Evolutionary conservation across 2,329 filamentous ascomycete genomes (phyloP).

Genomic region (Clonostachys chloroleuca): DNA sequence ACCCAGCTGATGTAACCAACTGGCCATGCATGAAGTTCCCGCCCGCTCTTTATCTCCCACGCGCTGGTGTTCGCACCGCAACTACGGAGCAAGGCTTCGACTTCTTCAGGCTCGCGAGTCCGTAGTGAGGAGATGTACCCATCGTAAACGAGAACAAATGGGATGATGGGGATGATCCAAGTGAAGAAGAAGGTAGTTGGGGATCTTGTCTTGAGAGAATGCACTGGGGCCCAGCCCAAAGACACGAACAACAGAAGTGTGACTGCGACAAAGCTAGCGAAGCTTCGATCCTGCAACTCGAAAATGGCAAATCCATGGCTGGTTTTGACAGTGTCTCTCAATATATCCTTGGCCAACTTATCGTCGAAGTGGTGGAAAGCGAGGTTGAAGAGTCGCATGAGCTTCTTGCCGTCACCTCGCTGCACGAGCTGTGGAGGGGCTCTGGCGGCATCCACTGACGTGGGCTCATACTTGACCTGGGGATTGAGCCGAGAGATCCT

Average conservation of each 20-base stretch:
- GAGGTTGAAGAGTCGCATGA: constrained; percentile 69
- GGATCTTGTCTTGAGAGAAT: constrained; percentile 46
- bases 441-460: constrained; percentile 60
- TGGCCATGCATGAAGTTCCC: constrained; percentile 42
- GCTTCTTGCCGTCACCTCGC: constrained; percentile 32
- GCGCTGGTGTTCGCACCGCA: constrained; percentile 35
- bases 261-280: constrained; percentile 48
- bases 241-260: constrained; percentile 47
- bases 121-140: constrained; percentile 63
- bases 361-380: constrained; percentile 77
- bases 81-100: constrained; percentile 51
- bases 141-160: constrained; percentile 65
- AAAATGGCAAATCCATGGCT: constrained; percentile 68
- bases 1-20: constrained; percentile 47
- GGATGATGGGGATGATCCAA: constrained; percentile 62
- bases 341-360: constrained; percentile 50
- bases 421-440: constrained; percentile 46
- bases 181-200: constrained; percentile 58
- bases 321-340: constrained; percentile 60
- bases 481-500: constrained; percentile 43
- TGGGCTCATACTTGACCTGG: constrained; percentile 53
- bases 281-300: constrained; percentile 65
- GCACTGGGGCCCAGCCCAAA: constrained; percentile 45
- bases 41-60: constrained; percentile 47
- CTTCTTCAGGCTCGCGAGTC: constrained; percentile 63